Evolutionary conservation across 345 rosid genomes (phyloP).

Genomic region (Salix viminalis): DNA sequence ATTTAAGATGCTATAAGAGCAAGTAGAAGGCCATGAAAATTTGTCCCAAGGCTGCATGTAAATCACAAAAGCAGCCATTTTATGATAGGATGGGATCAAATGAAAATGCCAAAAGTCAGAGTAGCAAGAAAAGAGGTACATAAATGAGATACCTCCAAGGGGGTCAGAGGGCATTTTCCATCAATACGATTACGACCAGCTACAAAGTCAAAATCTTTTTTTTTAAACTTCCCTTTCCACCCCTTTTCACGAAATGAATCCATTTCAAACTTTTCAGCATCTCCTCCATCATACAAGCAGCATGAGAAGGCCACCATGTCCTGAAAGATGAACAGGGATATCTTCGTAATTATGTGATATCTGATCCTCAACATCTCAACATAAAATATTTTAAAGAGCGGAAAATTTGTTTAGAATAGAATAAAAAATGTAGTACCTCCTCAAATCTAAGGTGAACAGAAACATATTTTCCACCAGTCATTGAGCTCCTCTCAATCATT

Average conservation of each 20-base stretch:
- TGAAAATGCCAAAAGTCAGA: conserved; percentile 1
- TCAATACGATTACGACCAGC: conserved; percentile 74
- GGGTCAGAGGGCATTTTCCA: conserved; percentile 94
- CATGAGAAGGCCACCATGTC: conserved; percentile 99
- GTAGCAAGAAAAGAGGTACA: conserved; percentile 1
- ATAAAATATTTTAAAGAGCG: background rate
- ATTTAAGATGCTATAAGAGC: background rate
- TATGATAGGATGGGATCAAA: background rate
- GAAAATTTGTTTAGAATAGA: background rate
- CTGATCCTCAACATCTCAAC: background rate
- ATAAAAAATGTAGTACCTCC: conserved; percentile 48
- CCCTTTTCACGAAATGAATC: conserved; percentile 58
- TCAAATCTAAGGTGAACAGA: conserved; percentile 89
- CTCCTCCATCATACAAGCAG: conserved; percentile 83
- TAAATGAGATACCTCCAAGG: conserved; percentile 65
- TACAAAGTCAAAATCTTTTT: conserved; percentile 50
- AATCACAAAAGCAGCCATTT: background rate
- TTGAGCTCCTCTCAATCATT: conserved; percentile 72
- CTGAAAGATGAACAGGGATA: conserved; percentile 32
- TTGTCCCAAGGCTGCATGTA: background rate
- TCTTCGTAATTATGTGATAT: background rate
- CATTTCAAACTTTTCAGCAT: conserved; percentile 64
- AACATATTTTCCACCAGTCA: conserved; percentile 67
- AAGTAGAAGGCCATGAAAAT: background rate
- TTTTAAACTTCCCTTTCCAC: conserved; percentile 88